Conservation (phyloP, 192 early-diverging fungal species). For the Umbelopsis ramanniana region DNA sequence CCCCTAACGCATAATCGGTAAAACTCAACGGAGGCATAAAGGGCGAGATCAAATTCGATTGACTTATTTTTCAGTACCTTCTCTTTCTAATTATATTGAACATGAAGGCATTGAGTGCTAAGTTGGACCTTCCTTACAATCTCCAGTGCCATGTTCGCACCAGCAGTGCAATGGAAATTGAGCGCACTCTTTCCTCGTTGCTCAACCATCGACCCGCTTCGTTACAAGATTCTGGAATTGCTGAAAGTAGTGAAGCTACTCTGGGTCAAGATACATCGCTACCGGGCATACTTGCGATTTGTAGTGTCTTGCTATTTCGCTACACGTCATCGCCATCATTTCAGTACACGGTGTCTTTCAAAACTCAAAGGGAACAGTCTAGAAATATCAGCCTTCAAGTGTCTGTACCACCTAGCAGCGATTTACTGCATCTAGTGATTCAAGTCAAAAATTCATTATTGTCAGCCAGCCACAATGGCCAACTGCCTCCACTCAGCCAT, state of each 20-base stretch:
- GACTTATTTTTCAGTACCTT: background rate
- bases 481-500: background rate
- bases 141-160: background rate
- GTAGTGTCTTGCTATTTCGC: background rate
- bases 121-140: background rate
- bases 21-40: background rate
- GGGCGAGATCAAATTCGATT: background rate
- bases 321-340: background rate
- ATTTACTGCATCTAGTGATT: background rate
- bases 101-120: background rate
- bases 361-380: background rate
- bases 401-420: background rate
- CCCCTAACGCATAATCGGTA: slow-evolving; percentile 5
- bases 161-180: background rate
- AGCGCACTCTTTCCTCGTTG: background rate
- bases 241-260: background rate
- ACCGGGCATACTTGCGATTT: background rate
- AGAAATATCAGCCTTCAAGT: background rate
- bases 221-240: background rate
- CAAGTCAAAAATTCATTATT: background rate
- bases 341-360: background rate
- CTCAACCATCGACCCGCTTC: background rate
- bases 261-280: background rate
- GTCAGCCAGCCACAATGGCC: background rate
- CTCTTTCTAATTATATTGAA: background rate